Evolutionary conservation across 1,139 yeast species (phyloP), one percentile per base, ranked within the genome.

Genomic region (Suhomyces terraborum): DNA sequence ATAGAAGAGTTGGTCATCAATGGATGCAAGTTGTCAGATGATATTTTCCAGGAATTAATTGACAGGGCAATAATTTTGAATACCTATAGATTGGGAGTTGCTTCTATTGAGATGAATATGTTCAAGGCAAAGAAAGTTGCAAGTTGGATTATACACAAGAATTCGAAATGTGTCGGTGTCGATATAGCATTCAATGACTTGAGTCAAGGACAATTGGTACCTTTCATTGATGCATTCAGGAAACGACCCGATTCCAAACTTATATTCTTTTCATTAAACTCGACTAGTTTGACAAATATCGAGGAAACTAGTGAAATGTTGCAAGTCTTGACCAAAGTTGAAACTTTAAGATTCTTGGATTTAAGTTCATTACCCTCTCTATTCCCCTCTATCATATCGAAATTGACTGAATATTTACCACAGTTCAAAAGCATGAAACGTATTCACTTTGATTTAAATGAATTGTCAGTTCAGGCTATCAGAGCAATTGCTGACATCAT

Each of bases 121-220:
- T 75, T 70, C 24, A 88, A 88, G 50, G 66, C 86, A 9, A 62
- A 70, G 35, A 62, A 75, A 18, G 63, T 89, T 21, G 73, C 81
- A 14, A 65, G 77, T 37, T 87, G 95, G 93, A 72, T 85, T 33
- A 69, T 79, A 3, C 57, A 64, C 22, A 73, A 75, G 7, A 59
- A 64, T 13, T 71, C 81, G 13, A 73, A 73, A 13, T 80, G 91
- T 57, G 80, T 83, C 49, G 97, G 97, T 2, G 75, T 91, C 17
- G 96, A 89, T 66, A 64, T 89, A 36, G 95, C 93, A 1, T 89
- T 84, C 51, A 89, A 89, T 59, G 88, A 85, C 56, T 62, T 89
- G 47, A 74, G 80, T 39, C 55, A 73, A 5, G 79, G 79, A 4
- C 78, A 78, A 52, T 61, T 80, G 48, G 66, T 64, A 43, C 74